phyloP scores from a whole-genome alignment of 2,329 filamentous ascomycete species.

The Grosmannia huntii region DNA sequence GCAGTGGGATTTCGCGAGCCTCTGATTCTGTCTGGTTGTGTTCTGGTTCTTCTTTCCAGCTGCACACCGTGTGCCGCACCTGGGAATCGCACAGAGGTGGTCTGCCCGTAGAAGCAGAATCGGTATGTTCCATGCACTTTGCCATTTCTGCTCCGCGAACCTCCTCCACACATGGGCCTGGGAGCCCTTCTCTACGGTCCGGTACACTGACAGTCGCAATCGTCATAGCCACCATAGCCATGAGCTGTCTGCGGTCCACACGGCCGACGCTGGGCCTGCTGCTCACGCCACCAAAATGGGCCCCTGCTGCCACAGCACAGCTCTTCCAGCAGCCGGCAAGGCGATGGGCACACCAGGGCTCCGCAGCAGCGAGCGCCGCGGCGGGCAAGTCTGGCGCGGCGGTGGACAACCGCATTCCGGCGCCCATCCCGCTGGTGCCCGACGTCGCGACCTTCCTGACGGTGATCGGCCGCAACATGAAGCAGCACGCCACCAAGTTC shows the following conservation, averaged over 20 bases:
- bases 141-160: background rate
- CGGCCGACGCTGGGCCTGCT: slow-evolving; percentile 16
- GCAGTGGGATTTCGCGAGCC: background rate
- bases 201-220: background rate
- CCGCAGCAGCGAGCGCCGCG: background rate
- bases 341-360: background rate
- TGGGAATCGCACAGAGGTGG: background rate
- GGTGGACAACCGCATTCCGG: slow-evolving; percentile 31
- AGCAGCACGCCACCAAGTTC: slow-evolving; percentile 74
- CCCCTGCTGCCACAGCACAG: background rate
- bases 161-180: background rate
- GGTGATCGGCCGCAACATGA: slow-evolving; percentile 79
- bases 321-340: background rate
- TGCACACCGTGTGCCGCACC: background rate
- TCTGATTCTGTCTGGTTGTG: background rate
- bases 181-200: too few species aligned
- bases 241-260: slow-evolving; percentile 18
- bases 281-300: slow-evolving; percentile 11
- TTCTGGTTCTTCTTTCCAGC: background rate
- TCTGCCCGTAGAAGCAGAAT: background rate
- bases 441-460: slow-evolving; percentile 77
- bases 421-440: slow-evolving; percentile 74
- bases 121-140: background rate
- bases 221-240: slow-evolving; percentile 3
- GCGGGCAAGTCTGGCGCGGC: background rate